phyloP scores from a whole-genome alignment of 495 filamentous ascomycete species.

The Hypoxylon lienhwacheense region DNA sequence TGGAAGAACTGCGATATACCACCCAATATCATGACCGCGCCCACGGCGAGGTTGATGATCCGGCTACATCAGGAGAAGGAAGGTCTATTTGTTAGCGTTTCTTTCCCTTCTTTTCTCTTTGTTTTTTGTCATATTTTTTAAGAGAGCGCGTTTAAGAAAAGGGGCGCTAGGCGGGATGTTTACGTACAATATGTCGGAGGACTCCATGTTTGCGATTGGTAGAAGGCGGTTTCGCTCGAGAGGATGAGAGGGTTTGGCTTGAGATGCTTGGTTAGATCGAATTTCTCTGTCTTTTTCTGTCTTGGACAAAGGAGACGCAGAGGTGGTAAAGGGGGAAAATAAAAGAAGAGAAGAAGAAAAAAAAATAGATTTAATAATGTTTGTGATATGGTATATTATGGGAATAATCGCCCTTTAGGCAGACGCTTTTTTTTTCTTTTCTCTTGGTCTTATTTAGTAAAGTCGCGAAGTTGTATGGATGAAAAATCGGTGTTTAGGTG shows the following conservation, averaged over 20 bases:
- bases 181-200: slow-evolving; percentile 52
- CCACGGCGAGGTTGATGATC: slow-evolving; percentile 89
- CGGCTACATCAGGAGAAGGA: slow-evolving; percentile 59
- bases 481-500: background rate
- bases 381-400: background rate
- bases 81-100: slow-evolving; percentile 26
- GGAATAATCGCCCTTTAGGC: slow-evolving; percentile 6
- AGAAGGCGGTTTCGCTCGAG: too few species aligned
- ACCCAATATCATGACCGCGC: slow-evolving; percentile 83
- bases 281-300: background rate
- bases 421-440: slow-evolving; percentile 22
- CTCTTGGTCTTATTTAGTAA: too few species aligned
- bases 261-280: slow-evolving; percentile 2
- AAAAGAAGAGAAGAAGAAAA: background rate
- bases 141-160: too few species aligned
- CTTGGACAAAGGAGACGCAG: slow-evolving; percentile 7
- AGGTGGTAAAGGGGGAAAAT: background rate
- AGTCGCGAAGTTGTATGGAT: slow-evolving; percentile 2
- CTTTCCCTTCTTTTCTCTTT: background rate
- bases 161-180: background rate
- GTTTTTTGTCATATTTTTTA: too few species aligned
- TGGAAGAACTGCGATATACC: slow-evolving; percentile 87
- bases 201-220: slow-evolving; percentile 43
- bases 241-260: too few species aligned
- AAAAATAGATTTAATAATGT: background rate